Conservation (phyloP, 768 basidiomycete species). For the Glaciozyma martinii region DNA sequence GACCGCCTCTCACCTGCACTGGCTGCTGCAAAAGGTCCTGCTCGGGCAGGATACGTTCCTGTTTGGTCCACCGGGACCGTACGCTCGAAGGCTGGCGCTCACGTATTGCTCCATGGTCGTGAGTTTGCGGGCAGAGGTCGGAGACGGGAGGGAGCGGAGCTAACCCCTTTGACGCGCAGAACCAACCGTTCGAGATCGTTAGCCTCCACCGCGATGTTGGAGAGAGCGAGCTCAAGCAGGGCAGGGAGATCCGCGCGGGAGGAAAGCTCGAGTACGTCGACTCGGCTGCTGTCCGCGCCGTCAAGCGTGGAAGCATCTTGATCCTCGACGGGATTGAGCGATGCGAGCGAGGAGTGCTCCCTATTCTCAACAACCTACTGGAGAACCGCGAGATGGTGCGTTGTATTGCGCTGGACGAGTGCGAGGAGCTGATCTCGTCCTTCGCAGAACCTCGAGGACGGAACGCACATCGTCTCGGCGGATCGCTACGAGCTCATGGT, state of each 20-base stretch:
- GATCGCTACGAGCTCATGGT: slow-evolving; percentile 21
- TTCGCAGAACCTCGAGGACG: slow-evolving; percentile 22
- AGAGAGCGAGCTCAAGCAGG: slow-evolving; percentile 24
- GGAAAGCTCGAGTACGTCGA: slow-evolving; percentile 18
- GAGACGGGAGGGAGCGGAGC: too few species aligned
- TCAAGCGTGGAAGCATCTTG: slow-evolving; percentile 17
- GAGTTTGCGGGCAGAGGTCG: too few species aligned
- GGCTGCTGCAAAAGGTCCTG: slow-evolving; percentile 16
- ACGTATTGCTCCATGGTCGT: slow-evolving; percentile 17
- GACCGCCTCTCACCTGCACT: not conserved
- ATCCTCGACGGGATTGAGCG: slow-evolving; percentile 26
- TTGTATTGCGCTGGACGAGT: not conserved
- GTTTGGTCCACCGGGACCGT: slow-evolving; percentile 13
- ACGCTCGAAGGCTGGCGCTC: slow-evolving; percentile 20
- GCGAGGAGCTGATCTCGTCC: not conserved
- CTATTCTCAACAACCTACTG: slow-evolving; percentile 25
- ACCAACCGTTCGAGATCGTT: slow-evolving; percentile 21
- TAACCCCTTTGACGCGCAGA: not conserved
- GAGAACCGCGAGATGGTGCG: slow-evolving; percentile 26
- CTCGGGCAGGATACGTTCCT: slow-evolving; percentile 23
- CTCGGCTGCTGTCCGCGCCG: slow-evolving; percentile 7
- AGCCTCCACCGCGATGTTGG: slow-evolving; percentile 22
- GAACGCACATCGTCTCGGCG: slow-evolving; percentile 24
- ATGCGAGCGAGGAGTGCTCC: slow-evolving; percentile 24
- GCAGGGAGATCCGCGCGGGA: slow-evolving; percentile 16